Evolutionary conservation across 768 basidiomycete species (phyloP), one percentile per base, ranked within the genome.

Genomic region (Mrakia frigida): DNA sequence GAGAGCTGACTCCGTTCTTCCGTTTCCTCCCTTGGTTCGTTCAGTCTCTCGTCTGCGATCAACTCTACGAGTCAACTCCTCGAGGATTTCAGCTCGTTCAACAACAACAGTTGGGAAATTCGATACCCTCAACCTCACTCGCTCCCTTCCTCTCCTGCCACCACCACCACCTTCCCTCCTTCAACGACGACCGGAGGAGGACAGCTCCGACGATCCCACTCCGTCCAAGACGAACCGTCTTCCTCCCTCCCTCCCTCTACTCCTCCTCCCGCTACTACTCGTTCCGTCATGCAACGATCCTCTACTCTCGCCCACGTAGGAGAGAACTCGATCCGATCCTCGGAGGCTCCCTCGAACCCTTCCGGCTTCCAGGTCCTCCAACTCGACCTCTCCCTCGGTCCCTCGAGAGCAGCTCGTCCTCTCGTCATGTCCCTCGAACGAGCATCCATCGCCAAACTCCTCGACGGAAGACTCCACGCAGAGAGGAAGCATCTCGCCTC

Each of bases 391-490:
- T 93, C 93, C 82, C 90, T 98, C 67, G 94, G 94, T 31, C 86
- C 90, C 43, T 86, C 88, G 39, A 87, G 90, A 23, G 87, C 88
- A 33, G 84, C 89, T 3, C 79, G 79, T 39, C 80, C 83, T 0
- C 89, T 99, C 53, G 93, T 98, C 78, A 89, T 92, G 5, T 92
- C 94, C 78, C 89, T 99, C 73, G 94, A 98, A 85, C 94, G 93
- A 81, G 87, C 89, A 3, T 96, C 94, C 41, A 94, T 98, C 78
- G 92, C 95, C 65, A 92, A 92, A 74, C 88, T 99, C 56, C 85
- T 98, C 60, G 92, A 93, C 82, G 92, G 92, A 76, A 90, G 94
- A 53, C 89, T 99, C 80, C 85, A 85, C 23, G 84, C 89, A 33
- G 88, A 93, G 31, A 83, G 92, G 74, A 86, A 87, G 33, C 94